phyloP scores from a whole-genome alignment of 768 basidiomycete genomes.

The Brasilioporus rufonigricans region DNA sequence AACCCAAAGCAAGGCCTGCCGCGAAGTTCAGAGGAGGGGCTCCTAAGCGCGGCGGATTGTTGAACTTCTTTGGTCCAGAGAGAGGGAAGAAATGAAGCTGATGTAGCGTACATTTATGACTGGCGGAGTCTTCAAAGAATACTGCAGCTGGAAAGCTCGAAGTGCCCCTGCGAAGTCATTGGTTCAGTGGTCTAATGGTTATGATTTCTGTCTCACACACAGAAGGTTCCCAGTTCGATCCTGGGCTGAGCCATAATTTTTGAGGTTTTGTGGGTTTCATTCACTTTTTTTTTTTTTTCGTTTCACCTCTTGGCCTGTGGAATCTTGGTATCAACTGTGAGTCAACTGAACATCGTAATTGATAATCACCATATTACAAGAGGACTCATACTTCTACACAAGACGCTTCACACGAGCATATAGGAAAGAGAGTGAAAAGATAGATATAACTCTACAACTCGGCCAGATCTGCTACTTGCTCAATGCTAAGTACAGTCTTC shows the following conservation, averaged over 20 bases:
- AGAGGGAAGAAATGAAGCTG: constrained; percentile 25
- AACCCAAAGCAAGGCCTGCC: constrained; percentile 19
- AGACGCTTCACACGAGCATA: too few species aligned
- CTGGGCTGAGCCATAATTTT: constrained; percentile 38
- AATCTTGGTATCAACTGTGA: too few species aligned
- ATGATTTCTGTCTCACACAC: constrained; percentile 51
- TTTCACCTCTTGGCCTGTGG: too few species aligned
- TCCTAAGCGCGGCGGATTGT: constrained; percentile 27
- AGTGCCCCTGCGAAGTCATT: background rate
- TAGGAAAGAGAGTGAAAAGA: too few species aligned
- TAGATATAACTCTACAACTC: background rate
- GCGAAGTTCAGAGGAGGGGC: constrained; percentile 18
- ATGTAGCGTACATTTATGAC: background rate
- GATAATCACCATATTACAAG: too few species aligned
- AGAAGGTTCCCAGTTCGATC: constrained; percentile 50
- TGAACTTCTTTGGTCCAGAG: constrained; percentile 35
- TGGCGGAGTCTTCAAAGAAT: background rate
- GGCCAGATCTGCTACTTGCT: background rate
- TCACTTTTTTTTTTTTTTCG: background rate
- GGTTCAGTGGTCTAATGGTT: constrained; percentile 48
- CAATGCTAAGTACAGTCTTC: background rate
- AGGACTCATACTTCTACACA: too few species aligned
- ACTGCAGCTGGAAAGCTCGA: background rate
- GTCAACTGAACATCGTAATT: too few species aligned
- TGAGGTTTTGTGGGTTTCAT: background rate